These are phyloP conservation scores for Periconia digitata DNA, from an alignment of 2,329 filamentous ascomycete genomes.

Conservation along the genomic window DNA sequence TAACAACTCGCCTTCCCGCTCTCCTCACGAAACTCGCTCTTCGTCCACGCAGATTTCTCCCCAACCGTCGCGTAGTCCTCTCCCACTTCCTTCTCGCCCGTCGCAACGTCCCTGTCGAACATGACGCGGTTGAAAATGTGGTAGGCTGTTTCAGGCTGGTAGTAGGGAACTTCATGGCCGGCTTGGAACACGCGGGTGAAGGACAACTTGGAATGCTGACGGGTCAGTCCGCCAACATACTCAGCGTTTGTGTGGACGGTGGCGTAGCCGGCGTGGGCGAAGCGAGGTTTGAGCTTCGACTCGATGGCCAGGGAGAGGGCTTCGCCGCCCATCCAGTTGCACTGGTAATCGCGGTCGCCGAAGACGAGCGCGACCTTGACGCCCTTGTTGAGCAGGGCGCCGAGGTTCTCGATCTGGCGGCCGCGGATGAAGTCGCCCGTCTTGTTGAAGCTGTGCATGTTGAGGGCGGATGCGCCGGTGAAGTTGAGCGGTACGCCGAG, in stretches of 20 bases:
- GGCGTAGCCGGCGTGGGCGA: constrained; percentile 67
- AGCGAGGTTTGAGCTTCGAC: constrained; percentile 53
- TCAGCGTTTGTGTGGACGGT: constrained; percentile 66
- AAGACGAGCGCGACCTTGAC: constrained; percentile 16
- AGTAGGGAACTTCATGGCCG: constrained; percentile 51
- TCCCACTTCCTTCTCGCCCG: constrained; percentile 42
- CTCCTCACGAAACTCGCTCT: background rate
- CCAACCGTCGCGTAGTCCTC: constrained; percentile 3
- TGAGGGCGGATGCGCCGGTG: constrained; percentile 7
- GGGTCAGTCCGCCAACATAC: constrained; percentile 68
- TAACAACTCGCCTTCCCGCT: constrained; percentile 10
- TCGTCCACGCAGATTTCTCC: constrained; percentile 6
- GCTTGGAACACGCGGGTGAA: constrained; percentile 38
- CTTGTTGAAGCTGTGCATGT: constrained; percentile 3
- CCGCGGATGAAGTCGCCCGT: constrained; percentile 60
- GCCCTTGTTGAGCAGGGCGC: constrained; percentile 50
- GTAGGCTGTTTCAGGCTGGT: constrained; percentile 47
- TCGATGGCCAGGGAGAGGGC: constrained; percentile 62
- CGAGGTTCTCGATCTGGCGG: constrained; percentile 49
- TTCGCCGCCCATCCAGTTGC: constrained; percentile 69
- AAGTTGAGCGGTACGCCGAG: constrained; percentile 62
- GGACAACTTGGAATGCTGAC: constrained; percentile 65
- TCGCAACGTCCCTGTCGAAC: constrained; percentile 52
- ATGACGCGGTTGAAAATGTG: constrained; percentile 54
- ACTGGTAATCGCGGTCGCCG: constrained; percentile 42